Conservation (phyloP, 148 eudicot genomes). For the Diospyros lotus region DNA sequence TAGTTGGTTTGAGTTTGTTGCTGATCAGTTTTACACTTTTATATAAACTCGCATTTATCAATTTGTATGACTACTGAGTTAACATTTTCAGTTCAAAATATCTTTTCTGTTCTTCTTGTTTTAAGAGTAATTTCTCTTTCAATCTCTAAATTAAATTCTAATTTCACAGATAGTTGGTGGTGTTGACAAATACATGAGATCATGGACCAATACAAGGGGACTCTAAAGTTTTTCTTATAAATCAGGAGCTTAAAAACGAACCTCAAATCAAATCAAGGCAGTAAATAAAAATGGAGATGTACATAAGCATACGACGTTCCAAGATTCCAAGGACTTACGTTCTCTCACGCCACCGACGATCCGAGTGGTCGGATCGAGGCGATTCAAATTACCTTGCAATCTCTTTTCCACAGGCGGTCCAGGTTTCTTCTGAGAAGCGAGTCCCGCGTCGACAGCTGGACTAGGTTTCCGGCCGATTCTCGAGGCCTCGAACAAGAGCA, state of each 20-base stretch:
- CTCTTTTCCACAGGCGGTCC: slow-evolving; percentile 8
- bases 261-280: too few relatives aligned
- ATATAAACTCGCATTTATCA: too few relatives aligned
- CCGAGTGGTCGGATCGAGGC: slow-evolving; percentile 52
- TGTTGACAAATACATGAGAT: too few relatives aligned
- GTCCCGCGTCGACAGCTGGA: neutral
- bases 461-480: slow-evolving; percentile 32
- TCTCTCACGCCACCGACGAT: slow-evolving; percentile 62
- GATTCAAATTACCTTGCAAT: slow-evolving; percentile 44
- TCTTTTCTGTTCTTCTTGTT: too few relatives aligned
- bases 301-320: neutral
- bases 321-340: slow-evolving; percentile 39
- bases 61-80: too few relatives aligned
- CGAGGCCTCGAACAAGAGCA: slow-evolving; percentile 63
- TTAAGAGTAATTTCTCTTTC: too few relatives aligned
- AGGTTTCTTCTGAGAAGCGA: slow-evolving; percentile 9
- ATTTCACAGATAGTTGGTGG: too few relatives aligned
- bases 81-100: too few relatives aligned
- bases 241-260: neutral
- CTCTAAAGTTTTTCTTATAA: neutral
- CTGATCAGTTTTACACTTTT: too few relatives aligned
- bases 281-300: neutral
- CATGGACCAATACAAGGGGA: too few relatives aligned
- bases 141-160: too few relatives aligned
- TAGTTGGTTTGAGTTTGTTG: too few relatives aligned